A percentile compares a stretch with the other conserved stretches of the same genome.
Conservation (phyloP, 2,329 filamentous ascomycete species). For the Exophiala alcalophila region DNA sequence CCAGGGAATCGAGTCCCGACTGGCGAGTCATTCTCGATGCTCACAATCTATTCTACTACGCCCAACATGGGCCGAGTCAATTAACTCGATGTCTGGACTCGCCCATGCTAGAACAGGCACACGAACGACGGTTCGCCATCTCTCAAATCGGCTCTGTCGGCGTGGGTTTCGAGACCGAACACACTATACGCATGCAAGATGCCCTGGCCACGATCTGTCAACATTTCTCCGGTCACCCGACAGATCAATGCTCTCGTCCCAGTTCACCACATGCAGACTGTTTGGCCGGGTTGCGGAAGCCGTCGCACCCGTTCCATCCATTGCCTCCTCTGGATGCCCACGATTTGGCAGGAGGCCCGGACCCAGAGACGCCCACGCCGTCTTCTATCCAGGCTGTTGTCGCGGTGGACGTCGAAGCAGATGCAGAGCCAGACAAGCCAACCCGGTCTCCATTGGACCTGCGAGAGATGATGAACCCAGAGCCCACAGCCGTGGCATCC, state of each 20-base stretch:
- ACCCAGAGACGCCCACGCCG: background rate
- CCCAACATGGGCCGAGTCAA: slow-evolving; percentile 18
- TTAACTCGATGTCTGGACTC: slow-evolving; percentile 18
- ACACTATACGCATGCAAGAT: slow-evolving; percentile 9
- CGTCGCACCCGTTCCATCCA: background rate
- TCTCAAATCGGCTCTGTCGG: slow-evolving; percentile 17
- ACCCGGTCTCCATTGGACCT: slow-evolving; percentile 4
- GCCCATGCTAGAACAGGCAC: slow-evolving; percentile 24
- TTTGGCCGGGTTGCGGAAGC: slow-evolving; percentile 5
- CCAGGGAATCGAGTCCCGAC: slow-evolving; percentile 16
- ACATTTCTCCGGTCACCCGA: slow-evolving; percentile 5
- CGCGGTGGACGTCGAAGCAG: too few species aligned
- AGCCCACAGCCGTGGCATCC: background rate
- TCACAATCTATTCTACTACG: slow-evolving; percentile 18
- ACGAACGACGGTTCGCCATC: slow-evolving; percentile 28
- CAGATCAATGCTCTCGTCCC: slow-evolving; percentile 8
- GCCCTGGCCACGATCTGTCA: slow-evolving; percentile 3
- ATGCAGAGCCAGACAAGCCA: background rate
- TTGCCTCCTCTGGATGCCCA: slow-evolving; percentile 5
- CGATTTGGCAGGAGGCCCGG: background rate
- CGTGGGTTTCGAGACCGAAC: slow-evolving; percentile 21
- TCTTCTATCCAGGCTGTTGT: too few species aligned
- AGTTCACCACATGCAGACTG: slow-evolving; percentile 10
- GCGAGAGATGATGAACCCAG: slow-evolving; percentile 15
- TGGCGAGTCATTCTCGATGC: slow-evolving; percentile 22